These are phyloP conservation scores for Pythium graminicola DNA, from an alignment of 352 stramenopile genomes.

Conservation along the genomic window DNA sequence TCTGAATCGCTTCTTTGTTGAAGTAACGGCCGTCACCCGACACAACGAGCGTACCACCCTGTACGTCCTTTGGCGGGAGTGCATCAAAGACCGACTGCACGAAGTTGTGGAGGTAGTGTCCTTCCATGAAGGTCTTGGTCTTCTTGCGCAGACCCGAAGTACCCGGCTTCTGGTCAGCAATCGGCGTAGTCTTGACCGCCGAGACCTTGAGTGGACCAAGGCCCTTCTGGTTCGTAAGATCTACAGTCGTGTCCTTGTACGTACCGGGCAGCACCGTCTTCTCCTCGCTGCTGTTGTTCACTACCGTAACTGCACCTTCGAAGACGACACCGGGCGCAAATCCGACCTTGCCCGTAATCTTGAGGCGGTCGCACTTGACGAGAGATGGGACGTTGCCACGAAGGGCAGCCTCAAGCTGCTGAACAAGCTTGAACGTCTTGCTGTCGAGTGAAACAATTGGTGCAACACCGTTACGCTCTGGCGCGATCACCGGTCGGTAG, in stretches of 20 bases:
- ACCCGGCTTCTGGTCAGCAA: slow-evolving; percentile 95
- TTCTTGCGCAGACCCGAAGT: slow-evolving; percentile 98
- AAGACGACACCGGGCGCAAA: slow-evolving; percentile 91
- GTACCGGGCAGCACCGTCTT: slow-evolving; percentile 92
- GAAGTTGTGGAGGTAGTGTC: slow-evolving; percentile 98
- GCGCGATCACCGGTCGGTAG: slow-evolving; percentile 93
- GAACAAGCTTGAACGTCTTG: slow-evolving; percentile 98
- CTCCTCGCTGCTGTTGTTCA: slow-evolving; percentile 94
- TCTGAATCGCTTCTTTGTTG: slow-evolving; percentile 94
- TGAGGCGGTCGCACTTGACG: slow-evolving; percentile 93
- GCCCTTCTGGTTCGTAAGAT: slow-evolving; percentile 91
- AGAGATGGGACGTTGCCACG: slow-evolving; percentile 93
- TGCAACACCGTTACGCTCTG: slow-evolving; percentile 91
- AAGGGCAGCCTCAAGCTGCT: slow-evolving; percentile 93
- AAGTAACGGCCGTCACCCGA: slow-evolving; percentile 93
- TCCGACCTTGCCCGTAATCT: slow-evolving; percentile 92
- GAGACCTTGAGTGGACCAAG: slow-evolving; percentile 86
- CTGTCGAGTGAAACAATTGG: slow-evolving; percentile 93
- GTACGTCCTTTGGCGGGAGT: slow-evolving; percentile 91
- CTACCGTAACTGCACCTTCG: slow-evolving; percentile 89
- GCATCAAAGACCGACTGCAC: slow-evolving; percentile 97
- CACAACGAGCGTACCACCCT: slow-evolving; percentile 94
- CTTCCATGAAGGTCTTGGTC: slow-evolving; percentile 97
- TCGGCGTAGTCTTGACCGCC: slow-evolving; percentile 86
- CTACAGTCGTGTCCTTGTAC: slow-evolving; percentile 94